Evolutionary conservation across 345 rosid species (phyloP), one percentile per base, ranked within the genome.

Genomic region (Eucalyptus regnans): DNA sequence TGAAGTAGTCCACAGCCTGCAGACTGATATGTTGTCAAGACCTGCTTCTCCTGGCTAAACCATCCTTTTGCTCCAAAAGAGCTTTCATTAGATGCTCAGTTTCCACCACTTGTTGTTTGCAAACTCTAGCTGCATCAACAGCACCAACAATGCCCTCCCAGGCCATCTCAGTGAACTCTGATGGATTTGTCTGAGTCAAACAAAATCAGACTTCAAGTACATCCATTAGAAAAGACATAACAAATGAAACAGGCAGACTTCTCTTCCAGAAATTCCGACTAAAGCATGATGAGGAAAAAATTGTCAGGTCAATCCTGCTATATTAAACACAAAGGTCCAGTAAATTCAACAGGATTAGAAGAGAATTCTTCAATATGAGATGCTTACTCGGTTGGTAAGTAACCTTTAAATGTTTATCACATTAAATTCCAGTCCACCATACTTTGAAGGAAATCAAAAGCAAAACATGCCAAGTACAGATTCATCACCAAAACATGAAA

Each of bases 71-170:
- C 95, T 97, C 98, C 89, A 96, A 91, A 37, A 97, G 95, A 88
- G 98, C 95, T 95, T 97, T 97, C 99, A 97, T 95, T 88, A 97
- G 92, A 92, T 97, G 98, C 90, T 97, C 98, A 4, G 99, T 92
- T 89, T 97, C 99, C 50, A 96, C 98, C 48, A 95, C 93, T 83
- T 96, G 97, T 86, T 96, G 99, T 58, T 91, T 94, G 89, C 90
- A 93, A 44, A 71, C 92, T 88, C 92, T 91, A 50, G 99, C 98
- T 16, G 96, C 98, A 48, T 95, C 96, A 64, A 93, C 93, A 7
- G 99, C 97, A 13, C 95, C 95, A 25, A 94, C 86, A 44, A 97
- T 90, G 29, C 97, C 99, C 89, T 96, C 97, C 99, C 96, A 95
- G 11, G 98, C 99, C 99, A 96, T 95, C 89, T 96, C 98, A 87